A percentile compares a stretch with the other conserved stretches of the same genome.
These are phyloP conservation scores for Elsinoe australis DNA, from an alignment of 2,329 filamentous ascomycete genomes.

Conservation along the genomic window DNA sequence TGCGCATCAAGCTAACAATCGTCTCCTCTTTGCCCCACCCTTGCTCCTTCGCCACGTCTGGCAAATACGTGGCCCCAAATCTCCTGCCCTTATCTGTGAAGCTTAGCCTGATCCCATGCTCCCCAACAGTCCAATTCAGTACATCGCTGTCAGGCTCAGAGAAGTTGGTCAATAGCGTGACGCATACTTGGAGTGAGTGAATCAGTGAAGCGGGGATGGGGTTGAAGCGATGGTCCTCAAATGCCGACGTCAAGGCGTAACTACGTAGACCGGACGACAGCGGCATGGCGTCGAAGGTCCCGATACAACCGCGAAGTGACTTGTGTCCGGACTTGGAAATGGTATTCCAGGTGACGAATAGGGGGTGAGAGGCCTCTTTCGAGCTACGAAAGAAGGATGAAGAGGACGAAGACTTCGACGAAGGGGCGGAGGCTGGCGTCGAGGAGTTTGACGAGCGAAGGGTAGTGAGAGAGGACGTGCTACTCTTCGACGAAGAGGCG, in stretches of 20 bases:
- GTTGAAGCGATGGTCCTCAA: slow-evolving; percentile 55
- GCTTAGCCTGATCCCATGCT: slow-evolving; percentile 77
- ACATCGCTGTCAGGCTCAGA: slow-evolving; percentile 54
- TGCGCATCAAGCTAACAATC: slow-evolving; percentile 80
- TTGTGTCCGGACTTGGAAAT: slow-evolving; percentile 53
- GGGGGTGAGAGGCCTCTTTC: slow-evolving; percentile 47
- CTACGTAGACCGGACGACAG: slow-evolving; percentile 64
- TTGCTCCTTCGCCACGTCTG: slow-evolving; percentile 84
- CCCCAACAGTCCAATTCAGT: slow-evolving; percentile 79
- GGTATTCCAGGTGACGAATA: slow-evolving; percentile 95
- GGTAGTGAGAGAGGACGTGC: slow-evolving; percentile 24
- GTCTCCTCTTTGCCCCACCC: slow-evolving; percentile 94
- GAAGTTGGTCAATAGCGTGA: slow-evolving; percentile 59
- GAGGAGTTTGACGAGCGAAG: slow-evolving; percentile 19
- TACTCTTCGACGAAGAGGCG: slow-evolving; percentile 27
- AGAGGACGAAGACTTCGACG: slow-evolving; percentile 40
- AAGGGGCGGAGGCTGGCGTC: slow-evolving; percentile 40
- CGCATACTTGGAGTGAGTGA: slow-evolving; percentile 63
- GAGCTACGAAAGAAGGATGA: slow-evolving; percentile 28
- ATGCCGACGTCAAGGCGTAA: slow-evolving; percentile 75
- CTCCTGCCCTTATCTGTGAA: slow-evolving; percentile 67
- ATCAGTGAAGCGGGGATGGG: slow-evolving; percentile 61
- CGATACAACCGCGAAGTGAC: slow-evolving; percentile 84
- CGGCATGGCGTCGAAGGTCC: slow-evolving; percentile 76
- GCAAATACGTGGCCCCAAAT: slow-evolving; percentile 83